Conservation (phyloP, 2,329 filamentous ascomycete species). For the Botrytis aclada region DNA sequence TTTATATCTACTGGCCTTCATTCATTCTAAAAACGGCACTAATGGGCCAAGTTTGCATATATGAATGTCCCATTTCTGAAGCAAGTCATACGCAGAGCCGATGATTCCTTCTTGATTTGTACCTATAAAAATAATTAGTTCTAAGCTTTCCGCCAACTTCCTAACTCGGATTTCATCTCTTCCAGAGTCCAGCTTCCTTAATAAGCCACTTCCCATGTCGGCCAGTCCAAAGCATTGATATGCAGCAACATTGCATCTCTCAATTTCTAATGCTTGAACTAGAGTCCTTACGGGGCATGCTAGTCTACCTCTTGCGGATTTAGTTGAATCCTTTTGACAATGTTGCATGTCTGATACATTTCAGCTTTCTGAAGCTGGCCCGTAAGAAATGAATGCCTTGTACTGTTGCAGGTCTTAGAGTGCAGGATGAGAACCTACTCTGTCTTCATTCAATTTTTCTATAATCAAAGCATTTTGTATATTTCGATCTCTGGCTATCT, state of each 20-base stretch:
- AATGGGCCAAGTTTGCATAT: not conserved
- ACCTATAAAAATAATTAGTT: not conserved
- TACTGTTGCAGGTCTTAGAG: too few species aligned
- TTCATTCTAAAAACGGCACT: not conserved
- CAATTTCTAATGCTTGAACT: not conserved
- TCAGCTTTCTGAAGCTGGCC: too few species aligned
- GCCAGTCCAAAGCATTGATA: not conserved
- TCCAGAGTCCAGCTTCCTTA: rapidly evolving
- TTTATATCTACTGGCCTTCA: not conserved
- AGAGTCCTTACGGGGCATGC: rapidly evolving
- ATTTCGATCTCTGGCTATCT: too few species aligned
- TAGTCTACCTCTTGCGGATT: not conserved
- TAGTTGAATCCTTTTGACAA: not conserved
- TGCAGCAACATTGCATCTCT: not conserved
- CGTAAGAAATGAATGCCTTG: too few species aligned
- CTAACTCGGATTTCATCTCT: not conserved
- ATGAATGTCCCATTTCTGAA: not conserved
- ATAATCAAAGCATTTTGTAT: too few species aligned
- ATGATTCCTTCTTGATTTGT: not conserved
- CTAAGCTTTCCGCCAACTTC: not conserved
- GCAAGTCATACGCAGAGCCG: not conserved
- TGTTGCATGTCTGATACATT: not conserved
- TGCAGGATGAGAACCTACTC: too few species aligned
- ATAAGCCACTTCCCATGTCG: not conserved
- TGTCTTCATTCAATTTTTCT: too few species aligned